Base-by-base conservation (phyloP, 768 basidiomycete genomes). In the Dioszegia aurantiaca region DNA sequence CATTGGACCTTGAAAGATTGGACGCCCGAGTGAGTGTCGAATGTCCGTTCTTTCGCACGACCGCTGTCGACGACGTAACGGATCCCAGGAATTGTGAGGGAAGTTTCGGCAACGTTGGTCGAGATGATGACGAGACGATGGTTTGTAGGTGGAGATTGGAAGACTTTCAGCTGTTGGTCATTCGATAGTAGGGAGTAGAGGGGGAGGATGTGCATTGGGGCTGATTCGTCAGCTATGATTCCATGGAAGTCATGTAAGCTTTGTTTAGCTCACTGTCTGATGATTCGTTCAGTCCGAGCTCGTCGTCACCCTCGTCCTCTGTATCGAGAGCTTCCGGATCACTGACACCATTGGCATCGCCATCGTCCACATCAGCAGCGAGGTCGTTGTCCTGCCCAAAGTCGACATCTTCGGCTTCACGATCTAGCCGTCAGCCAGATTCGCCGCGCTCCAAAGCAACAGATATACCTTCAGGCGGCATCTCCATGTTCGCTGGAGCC, bases 61-160 rank as follows among this genome's bases (percentile, higher is more conserved):
- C 94, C 94, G 68, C 88, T 88, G 73, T 99, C 94, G 27, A 99
- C 85, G n/a, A 99, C 94, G 77, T 99, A 99, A 16, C 89, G 87
- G 67, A 99, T 93, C 5, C 89, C 89, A 24, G 94, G 94, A 59
- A 99, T 99, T 0, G 94, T 98, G 30, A 98, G 80, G 6, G 94
- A 95, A 0, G 94, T 98, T 75, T 98, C 94, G 0, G 94, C 94
- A 26, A 97, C 87, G 73, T 98, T 97, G 1, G 94, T 98, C 1
- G 94, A 85, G 4, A 99, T 86, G 16, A 98, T 90, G 14, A 98
- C 92, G 3, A 99, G 81, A 33, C 95, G 88, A 59, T 81, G 79
- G 4, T 86, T 88, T 4, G 80, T 77, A 0, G 95, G 95, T 12
- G 93, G 90, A 0, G 86, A 80, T 59, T 86, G 79, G 72, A 99